Conservation (phyloP, 345 rosid genomes). For the Bruguiera parviflora region DNA sequence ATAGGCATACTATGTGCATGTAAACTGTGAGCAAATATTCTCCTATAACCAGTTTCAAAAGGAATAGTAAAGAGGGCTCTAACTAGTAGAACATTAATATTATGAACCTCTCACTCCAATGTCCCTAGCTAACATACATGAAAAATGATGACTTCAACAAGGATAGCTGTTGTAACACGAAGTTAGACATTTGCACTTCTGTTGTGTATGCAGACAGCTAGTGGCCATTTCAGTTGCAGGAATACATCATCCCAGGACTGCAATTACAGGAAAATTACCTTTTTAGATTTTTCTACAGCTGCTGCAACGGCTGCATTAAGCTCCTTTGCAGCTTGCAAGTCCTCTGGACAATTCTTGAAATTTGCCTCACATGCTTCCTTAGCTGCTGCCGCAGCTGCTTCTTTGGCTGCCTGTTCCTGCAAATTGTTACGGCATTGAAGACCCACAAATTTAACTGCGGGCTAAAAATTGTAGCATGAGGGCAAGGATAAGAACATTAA, state of each 20-base stretch:
- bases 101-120: neutral
- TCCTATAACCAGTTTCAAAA: neutral
- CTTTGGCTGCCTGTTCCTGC: constrained; percentile 96
- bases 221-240: neutral
- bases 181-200: neutral
- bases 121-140: neutral
- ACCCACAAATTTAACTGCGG: neutral
- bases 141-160: neutral
- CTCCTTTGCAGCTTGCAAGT: constrained; percentile 58
- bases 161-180: neutral
- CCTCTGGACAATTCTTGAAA: constrained; percentile 49
- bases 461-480: neutral
- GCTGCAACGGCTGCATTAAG: constrained; percentile 62
- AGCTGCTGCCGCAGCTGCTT: constrained; percentile 62
- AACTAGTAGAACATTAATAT: too few relatives aligned
- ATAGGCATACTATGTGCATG: neutral
- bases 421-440: constrained; percentile 11
- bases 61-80: neutral
- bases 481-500: neutral
- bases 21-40: neutral
- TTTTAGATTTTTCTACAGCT: constrained; percentile 54
- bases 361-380: constrained; percentile 56
- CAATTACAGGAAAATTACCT: constrained; percentile 41
- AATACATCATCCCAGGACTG: neutral
- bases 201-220: neutral